Conservation (phyloP, 2,329 filamentous ascomycete genomes). For the Pseudogymnoascus sp. region DNA sequence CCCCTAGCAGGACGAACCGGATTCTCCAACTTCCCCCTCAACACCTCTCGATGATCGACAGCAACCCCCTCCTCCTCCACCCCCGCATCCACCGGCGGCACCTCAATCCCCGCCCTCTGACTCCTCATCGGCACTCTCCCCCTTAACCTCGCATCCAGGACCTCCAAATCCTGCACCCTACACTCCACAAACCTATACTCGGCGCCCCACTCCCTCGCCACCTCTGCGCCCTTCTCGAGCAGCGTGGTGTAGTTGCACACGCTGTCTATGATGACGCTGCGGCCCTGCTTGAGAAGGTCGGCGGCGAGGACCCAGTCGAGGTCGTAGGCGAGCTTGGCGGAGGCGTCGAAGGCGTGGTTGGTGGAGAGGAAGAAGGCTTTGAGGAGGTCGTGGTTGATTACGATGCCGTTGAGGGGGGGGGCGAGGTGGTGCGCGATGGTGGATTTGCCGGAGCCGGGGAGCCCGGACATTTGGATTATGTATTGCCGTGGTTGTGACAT, state of each 20-base stretch:
- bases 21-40: constrained; percentile 27
- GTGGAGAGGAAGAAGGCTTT: constrained; percentile 29
- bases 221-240: constrained; percentile 26
- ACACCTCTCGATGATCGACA: constrained; percentile 20
- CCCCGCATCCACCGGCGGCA: constrained; percentile 21
- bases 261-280: constrained; percentile 33
- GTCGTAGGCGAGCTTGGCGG: constrained; percentile 29
- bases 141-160: constrained; percentile 28
- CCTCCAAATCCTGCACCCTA: constrained; percentile 25
- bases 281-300: constrained; percentile 30
- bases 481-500: constrained; percentile 8
- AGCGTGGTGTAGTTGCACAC: constrained; percentile 31
- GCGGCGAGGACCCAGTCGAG: constrained; percentile 33
- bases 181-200: constrained; percentile 31
- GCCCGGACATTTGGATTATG: constrained; percentile 33
- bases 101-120: constrained; percentile 26
- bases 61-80: background rate
- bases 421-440: constrained; percentile 28
- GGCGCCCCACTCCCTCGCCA: constrained; percentile 22
- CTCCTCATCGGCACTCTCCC: constrained; percentile 25
- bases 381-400: constrained; percentile 34
- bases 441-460: constrained; percentile 35
- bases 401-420: constrained; percentile 23
- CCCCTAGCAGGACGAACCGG: constrained; percentile 25
- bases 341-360: constrained; percentile 27